These are phyloP conservation scores for Cercospora citrullina DNA, from an alignment of 2,329 filamentous ascomycete species.

Conservation along the genomic window DNA sequence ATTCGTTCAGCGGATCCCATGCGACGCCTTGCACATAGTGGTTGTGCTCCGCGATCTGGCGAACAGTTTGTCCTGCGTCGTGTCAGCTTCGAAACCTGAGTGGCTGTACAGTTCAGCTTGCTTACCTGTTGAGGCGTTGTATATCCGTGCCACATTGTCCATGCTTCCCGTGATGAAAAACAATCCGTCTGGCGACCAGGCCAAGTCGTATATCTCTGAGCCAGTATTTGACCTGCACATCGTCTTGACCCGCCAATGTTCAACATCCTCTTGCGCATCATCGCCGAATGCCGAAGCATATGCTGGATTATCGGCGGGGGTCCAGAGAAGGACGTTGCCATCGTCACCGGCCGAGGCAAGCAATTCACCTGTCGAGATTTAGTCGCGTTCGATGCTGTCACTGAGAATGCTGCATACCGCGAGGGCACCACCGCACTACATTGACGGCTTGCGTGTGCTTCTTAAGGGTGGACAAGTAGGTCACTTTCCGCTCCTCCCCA, in stretches of 20 bases:
- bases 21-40: slow-evolving; percentile 98
- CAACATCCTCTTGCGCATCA: slow-evolving; percentile 86
- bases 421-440: slow-evolving; percentile 92
- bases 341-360: slow-evolving; percentile 95
- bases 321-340: slow-evolving; percentile 95
- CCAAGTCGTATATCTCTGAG: slow-evolving; percentile 95
- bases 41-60: slow-evolving; percentile 94
- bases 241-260: slow-evolving; percentile 94
- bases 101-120: slow-evolving; percentile 27
- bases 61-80: slow-evolving; percentile 63
- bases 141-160: slow-evolving; percentile 97
- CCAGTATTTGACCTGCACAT: slow-evolving; percentile 89
- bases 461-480: slow-evolving; percentile 84
- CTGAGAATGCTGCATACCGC: slow-evolving; percentile 59
- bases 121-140: slow-evolving; percentile 85
- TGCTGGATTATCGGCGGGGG: slow-evolving; percentile 74
- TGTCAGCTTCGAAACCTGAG: slow-evolving; percentile 22
- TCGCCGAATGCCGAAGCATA: slow-evolving; percentile 69
- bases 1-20: slow-evolving; percentile 98
- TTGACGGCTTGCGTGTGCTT: slow-evolving; percentile 98
- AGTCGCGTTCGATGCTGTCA: neutral
- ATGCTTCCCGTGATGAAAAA: slow-evolving; percentile 99
- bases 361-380: slow-evolving; percentile 68
- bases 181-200: slow-evolving; percentile 95
- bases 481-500: slow-evolving; percentile 83